Percentiles rank a stretch among this genome's conserved stretches.
Conservation (phyloP, 176 grass and related monocot genomes). For the Carex parvula region DNA sequence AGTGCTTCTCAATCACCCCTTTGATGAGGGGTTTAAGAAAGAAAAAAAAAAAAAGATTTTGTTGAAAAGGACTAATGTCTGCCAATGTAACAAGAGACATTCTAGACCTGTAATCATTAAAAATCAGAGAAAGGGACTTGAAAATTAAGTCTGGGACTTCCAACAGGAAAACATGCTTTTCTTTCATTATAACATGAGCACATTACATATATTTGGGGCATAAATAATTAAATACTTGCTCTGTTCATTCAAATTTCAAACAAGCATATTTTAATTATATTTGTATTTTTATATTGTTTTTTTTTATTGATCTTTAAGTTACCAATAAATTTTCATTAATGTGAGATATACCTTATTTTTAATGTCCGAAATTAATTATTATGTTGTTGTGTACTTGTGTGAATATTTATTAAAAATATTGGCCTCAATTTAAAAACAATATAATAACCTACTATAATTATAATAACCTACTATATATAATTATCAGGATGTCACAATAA, state of each 20-base stretch:
- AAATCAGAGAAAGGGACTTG: neutral
- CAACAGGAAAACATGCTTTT: neutral
- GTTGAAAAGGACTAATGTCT: conserved; percentile 23
- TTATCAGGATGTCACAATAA: no score
- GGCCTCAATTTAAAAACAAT: no score
- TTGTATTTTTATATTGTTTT: no score
- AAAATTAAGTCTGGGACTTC: neutral
- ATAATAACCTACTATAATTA: no score
- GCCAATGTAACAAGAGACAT: conserved; percentile 5
- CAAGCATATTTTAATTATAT: neutral
- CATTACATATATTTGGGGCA: neutral
- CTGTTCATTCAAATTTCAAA: neutral
- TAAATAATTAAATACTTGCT: neutral
- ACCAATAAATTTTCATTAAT: no score
- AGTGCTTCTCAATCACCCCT: neutral
- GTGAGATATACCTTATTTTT: no score
- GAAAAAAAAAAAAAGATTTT: neutral
- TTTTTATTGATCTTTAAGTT: no score
- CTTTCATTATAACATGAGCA: neutral
- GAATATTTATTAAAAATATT: no score
- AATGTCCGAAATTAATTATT: no score
- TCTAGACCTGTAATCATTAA: conserved; percentile 24
- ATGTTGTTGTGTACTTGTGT: no score
- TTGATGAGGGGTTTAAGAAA: conserved; percentile 4
- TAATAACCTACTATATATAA: no score